Base-by-base conservation (phyloP, 495 filamentous ascomycete genomes). In the Elaphomyces granulatus region DNA sequence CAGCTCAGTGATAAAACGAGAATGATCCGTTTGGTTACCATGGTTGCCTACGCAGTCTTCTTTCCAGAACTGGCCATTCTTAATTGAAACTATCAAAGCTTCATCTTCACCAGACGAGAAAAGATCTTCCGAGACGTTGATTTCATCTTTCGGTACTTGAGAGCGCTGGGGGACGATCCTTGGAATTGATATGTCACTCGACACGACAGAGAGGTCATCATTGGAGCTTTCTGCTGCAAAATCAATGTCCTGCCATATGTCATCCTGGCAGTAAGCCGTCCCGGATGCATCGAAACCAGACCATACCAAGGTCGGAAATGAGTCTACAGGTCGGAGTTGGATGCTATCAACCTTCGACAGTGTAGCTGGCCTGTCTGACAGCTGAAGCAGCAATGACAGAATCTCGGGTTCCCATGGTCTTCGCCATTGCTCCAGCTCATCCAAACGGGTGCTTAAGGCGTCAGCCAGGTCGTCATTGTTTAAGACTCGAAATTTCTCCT, bases 401-500 rank as follows among this genome's bases (percentile, higher is more conserved):
- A 83, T 59, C 48, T 96, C 90, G 0, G 87, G 87, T 1, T 70
- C 68, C 72, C 68, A 83, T 56, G 75, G 70, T 38, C 61, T 61
- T 8, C 60, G 61, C 18, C 61, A 52, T 15, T 45, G 51, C 10
- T 74, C 54, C 14, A 92, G 56, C 42, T 77, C 72, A 8, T 68
- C 60, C 17, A 87, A 57, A 16, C 85, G 77, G 15, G 55, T 51
- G 15, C 67, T 60, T 9, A 95, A 66, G 6, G 81, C 84, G 45
- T 85, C 77, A n/a, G 83, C 85, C 18, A 94, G 57, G 12, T 77
- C 72, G 53, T 94, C 87, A 42, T 77, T 71, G 55, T 81, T 77
- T 20, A 81, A 64, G 35, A 95, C 67, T 30, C 74, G 71, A 54
- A 93, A 93, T 48, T 88, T 88, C 58, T 98, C 90, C 45, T 85